Evolutionary conservation across 2,329 filamentous ascomycete genomes (phyloP), one percentile per base, ranked within the genome.

Genomic region (Nothomitra cinnamomea): DNA sequence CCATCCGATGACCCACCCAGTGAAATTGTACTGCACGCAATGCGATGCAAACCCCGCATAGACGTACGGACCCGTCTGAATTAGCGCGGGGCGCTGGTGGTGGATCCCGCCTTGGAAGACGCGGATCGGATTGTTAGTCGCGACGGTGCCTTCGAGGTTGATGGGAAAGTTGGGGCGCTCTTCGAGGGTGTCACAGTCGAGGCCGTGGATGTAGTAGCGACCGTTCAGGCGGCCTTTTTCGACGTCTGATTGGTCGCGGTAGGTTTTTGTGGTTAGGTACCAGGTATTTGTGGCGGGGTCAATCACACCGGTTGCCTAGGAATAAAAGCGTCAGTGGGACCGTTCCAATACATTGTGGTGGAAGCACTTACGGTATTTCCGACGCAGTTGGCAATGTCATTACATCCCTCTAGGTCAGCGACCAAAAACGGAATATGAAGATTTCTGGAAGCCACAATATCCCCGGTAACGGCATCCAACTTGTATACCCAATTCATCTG

Each of bases 11-110:
- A 77, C 64, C 65, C 70, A 71, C 22, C 74, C 73, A 1, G 74
- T 76, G 56, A 76, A 77, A 59, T 78, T 76, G 61, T 72, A 78
- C 54, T 72, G 67, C 21, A 76, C 75, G 51, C 75, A 79, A 56
- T 78, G 72, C 8, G 73, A 75, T 0, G 73, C 75, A 56, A 78
- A 78, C 0, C 68, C 75, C 0, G 69, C 72, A 53, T 77, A 76
- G 5, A 79, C 63, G 45, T 66, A 69, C 51, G 70, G 65, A 1
- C 72, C 72, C 0, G 70, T 62, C 21, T 72, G 65, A 1, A 71
- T 63, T 10, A 79, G 60, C 2, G 67, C 70, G 0, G 76, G 73
- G 4, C 74, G 67, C 58, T 78, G 75, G 28, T 75, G 68, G 36
- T 75, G 67, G 3, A 73, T 70, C 0, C 76, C 76, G 2, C 72